Base-by-base conservation (phyloP, 495 filamentous ascomycete species). In the Aspergillus asperescens region DNA sequence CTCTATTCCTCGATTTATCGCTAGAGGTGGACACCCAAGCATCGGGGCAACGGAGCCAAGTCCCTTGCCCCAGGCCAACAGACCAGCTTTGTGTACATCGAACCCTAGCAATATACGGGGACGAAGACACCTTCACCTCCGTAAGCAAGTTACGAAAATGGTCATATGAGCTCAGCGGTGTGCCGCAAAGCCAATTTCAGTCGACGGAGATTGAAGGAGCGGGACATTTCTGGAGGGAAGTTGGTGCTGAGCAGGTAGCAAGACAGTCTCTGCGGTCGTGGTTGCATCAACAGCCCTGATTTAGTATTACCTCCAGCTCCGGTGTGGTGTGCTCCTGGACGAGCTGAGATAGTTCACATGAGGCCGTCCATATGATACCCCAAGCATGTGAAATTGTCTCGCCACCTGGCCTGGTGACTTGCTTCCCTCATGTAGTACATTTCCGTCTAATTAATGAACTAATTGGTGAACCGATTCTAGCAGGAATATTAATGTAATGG, bases 151-250 rank as follows among this genome's bases (percentile, higher is more conserved):
- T 92, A 57, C 74, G 78, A 19, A 66, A 72, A 25, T 97, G 93
- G 93, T 80, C 77, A 19, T 71, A 76, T 41, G 80, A 76, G 50
- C 69, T 94, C 52, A 53, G 63, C 5, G 57, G 54, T 7, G 59
- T 57, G 28, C 61, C 66, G 16, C 54, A 57, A 22, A 75, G 71
- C 59, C 55, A 54, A 27, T 86, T 85, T 50, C 63, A 65, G 5
- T 73, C 67, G 48, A 70, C 75, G 24, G 81, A 88, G 59, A 76
- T 95, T 38, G 64, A 68, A 16, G 80, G 79, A 5, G 90, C 86
- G 7, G 88, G 86, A 3, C 90, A 96, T 68, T 95, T 95, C 60
- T 96, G 90, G 89, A 63, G 72, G 19, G 86, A 92, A 58, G 61
- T 76, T 5, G 83, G 81, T 4, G 83, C 77, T n/a, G 70, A 79